A percentile compares a stretch with the other conserved stretches of the same genome.
phyloP scores from a whole-genome alignment of 345 rosid species.

The Ricinus communis region DNA sequence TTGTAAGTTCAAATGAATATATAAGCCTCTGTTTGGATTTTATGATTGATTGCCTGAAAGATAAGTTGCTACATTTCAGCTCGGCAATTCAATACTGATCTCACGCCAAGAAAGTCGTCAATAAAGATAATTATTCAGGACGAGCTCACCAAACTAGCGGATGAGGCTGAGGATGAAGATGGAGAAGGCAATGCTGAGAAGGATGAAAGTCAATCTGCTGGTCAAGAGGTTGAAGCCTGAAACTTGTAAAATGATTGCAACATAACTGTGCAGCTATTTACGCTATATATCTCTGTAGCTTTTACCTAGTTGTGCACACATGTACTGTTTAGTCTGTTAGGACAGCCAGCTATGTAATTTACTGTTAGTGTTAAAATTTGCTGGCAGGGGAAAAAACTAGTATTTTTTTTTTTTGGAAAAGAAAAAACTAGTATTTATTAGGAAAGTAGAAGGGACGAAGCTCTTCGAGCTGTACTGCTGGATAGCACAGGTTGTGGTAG shows the following conservation, averaged over 20 bases:
- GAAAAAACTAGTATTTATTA: background rate
- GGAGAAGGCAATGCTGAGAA: slow-evolving; percentile 49
- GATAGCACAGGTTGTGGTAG: background rate
- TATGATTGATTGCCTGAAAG: background rate
- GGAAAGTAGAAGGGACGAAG: slow-evolving; percentile 1
- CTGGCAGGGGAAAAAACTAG: background rate
- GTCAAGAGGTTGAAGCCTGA: slow-evolving; percentile 33
- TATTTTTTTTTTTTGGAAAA: no score
- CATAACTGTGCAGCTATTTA: slow-evolving; percentile 14
- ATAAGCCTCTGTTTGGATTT: background rate
- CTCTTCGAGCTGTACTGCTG: background rate
- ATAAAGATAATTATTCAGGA: slow-evolving; percentile 83
- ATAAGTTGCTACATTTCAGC: slow-evolving; percentile 44
- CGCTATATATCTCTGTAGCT: background rate
- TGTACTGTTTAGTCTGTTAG: background rate
- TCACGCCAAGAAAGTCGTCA: slow-evolving; percentile 58
- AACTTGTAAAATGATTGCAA: slow-evolving; percentile 7
- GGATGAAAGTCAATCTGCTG: slow-evolving; percentile 17
- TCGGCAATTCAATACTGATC: slow-evolving; percentile 40
- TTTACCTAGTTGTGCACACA: background rate
- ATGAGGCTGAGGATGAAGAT: slow-evolving; percentile 64
- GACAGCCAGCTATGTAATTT: slow-evolving; percentile 11
- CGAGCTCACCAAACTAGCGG: slow-evolving; percentile 87
- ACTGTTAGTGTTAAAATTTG: slow-evolving; percentile 19
- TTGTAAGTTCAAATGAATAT: background rate